A percentile compares a stretch with the other conserved stretches of the same genome.
Conservation (phyloP, 2,329 filamentous ascomycete genomes). For the Epicoccum sorghinum region DNA sequence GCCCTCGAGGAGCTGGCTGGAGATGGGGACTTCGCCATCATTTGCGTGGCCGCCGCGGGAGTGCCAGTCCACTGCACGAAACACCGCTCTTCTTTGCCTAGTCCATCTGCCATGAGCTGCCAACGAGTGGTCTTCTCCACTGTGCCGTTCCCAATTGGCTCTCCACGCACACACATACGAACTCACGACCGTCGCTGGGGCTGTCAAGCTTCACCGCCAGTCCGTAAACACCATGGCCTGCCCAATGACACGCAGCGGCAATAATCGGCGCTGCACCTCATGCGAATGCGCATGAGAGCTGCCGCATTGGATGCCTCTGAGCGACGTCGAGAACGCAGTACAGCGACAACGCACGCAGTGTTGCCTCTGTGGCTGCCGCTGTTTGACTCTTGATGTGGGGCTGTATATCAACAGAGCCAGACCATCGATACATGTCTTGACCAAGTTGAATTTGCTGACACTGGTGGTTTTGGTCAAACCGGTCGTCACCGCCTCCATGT, state of each 20-base stretch:
- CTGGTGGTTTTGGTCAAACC: neutral
- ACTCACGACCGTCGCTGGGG: slow-evolving; percentile 14
- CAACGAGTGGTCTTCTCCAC: slow-evolving; percentile 12
- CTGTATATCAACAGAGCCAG: slow-evolving; percentile 9
- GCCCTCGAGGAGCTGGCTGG: slow-evolving; percentile 11
- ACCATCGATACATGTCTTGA: neutral
- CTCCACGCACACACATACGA: slow-evolving; percentile 10
- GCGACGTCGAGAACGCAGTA: slow-evolving; percentile 18
- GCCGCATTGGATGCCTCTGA: slow-evolving; percentile 18
- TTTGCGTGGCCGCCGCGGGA: slow-evolving; percentile 11
- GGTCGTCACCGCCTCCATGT: neutral
- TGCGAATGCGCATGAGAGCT: slow-evolving; percentile 26
- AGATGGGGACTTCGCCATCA: slow-evolving; percentile 15
- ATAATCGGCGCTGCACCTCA: slow-evolving; percentile 21
- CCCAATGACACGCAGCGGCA: slow-evolving; percentile 30
- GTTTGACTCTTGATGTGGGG: slow-evolving; percentile 14
- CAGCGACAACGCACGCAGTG: slow-evolving; percentile 34
- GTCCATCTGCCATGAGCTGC: slow-evolving; percentile 24
- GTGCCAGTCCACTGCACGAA: slow-evolving; percentile 15
- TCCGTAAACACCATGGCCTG: slow-evolving; percentile 22
- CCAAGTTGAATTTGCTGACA: neutral
- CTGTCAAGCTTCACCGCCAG: slow-evolving; percentile 35
- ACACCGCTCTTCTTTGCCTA: slow-evolving; percentile 27
- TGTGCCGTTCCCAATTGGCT: slow-evolving; percentile 13
- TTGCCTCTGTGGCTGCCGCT: slow-evolving; percentile 19